These are phyloP conservation scores for Cyathus striatus DNA, from an alignment of 768 basidiomycete genomes.

Conservation along the genomic window DNA sequence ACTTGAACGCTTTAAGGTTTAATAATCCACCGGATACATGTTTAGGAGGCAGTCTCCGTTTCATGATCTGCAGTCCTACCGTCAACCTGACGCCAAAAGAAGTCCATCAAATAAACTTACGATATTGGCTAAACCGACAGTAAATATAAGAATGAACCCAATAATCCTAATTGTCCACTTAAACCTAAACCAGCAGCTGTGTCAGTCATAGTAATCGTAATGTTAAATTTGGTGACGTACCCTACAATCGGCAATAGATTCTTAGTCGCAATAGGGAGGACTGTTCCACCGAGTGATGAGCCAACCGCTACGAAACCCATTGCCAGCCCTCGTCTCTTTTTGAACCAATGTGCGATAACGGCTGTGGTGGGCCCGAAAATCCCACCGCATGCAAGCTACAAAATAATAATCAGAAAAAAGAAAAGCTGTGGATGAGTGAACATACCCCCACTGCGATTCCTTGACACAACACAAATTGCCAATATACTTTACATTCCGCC, in stretches of 20 bases:
- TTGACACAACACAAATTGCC: constrained; percentile 77
- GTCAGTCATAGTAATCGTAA: neutral
- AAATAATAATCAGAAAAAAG: neutral
- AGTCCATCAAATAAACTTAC: constrained; percentile 14
- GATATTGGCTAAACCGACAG: constrained; percentile 52
- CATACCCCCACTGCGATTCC: constrained; percentile 63
- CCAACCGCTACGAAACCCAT: constrained; percentile 64
- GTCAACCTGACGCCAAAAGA: neutral
- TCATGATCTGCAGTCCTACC: constrained; percentile 23
- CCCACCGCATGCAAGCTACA: constrained; percentile 45
- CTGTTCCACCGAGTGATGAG: constrained; percentile 61
- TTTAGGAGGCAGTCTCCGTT: constrained; percentile 50
- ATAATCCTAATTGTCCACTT: constrained; percentile 72
- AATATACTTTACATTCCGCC: constrained; percentile 67
- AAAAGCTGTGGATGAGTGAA: constrained; percentile 1
- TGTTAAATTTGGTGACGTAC: constrained; percentile 15
- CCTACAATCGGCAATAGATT: constrained; percentile 46
- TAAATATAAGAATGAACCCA: constrained; percentile 53
- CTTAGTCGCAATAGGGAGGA: constrained; percentile 59
- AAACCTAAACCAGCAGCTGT: constrained; percentile 43
- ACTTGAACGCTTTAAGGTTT: constrained; percentile 48
- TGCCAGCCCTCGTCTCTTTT: constrained; percentile 50
- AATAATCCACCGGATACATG: constrained; percentile 53
- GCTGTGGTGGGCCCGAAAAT: constrained; percentile 60
- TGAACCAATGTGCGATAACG: constrained; percentile 72